phyloP scores from a whole-genome alignment of 345 rosid species.

The Syzygium grande region DNA sequence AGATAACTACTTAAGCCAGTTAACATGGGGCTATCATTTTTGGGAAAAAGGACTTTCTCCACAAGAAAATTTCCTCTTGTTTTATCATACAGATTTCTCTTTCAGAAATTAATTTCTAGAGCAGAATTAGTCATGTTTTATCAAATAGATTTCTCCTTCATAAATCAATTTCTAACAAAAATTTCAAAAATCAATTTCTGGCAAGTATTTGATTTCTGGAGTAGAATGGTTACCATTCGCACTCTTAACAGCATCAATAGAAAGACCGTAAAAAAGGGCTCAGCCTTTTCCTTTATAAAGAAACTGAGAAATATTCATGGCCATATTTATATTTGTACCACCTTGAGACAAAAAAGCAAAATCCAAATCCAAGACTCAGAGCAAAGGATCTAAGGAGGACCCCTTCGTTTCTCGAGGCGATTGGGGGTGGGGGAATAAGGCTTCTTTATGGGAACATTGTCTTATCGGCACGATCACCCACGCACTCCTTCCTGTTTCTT shows the following conservation, averaged over 20 bases:
- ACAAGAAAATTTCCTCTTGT: too few relatives aligned
- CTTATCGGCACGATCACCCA: neutral
- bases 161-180: too few relatives aligned
- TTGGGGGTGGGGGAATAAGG: neutral
- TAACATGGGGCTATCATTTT: too few relatives aligned
- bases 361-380: neutral
- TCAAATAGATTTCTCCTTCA: too few relatives aligned
- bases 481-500: neutral
- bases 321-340: neutral
- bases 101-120: too few relatives aligned
- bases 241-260: neutral
- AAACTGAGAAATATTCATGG: neutral
- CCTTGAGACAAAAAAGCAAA: neutral
- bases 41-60: too few relatives aligned
- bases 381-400: neutral
- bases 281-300: neutral
- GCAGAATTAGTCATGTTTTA: too few relatives aligned
- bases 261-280: neutral
- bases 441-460: neutral
- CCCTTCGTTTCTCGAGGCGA: neutral
- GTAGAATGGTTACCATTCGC: too few relatives aligned
- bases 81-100: too few relatives aligned
- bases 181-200: too few relatives aligned
- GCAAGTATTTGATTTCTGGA: too few relatives aligned
- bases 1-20: too few relatives aligned